Conservation (phyloP, 2,329 filamentous ascomycete genomes). For the Colletotrichum coccodes region DNA sequence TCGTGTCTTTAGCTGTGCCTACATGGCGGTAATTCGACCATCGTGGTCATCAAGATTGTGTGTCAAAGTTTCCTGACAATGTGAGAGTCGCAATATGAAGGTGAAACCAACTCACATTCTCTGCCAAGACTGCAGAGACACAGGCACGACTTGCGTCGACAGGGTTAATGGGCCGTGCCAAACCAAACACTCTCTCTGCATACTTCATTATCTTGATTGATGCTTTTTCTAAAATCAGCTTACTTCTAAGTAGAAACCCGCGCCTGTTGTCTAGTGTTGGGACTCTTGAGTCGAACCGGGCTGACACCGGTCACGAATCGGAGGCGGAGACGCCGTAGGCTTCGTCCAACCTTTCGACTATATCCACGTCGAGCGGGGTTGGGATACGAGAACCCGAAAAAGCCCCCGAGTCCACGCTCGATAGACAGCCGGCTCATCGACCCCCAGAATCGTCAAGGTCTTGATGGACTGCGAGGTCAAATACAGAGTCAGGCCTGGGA, state of each 20-base stretch:
- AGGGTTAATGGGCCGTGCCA: not conserved
- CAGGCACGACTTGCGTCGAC: not conserved
- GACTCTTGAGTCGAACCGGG: not conserved
- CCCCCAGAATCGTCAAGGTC: not conserved
- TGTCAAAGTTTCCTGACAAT: not conserved
- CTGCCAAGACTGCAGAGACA: conserved; percentile 11
- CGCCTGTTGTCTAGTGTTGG: not conserved
- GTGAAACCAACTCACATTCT: not conserved
- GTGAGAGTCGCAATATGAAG: not conserved
- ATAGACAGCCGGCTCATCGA: not conserved
- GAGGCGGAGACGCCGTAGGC: not conserved
- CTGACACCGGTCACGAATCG: not conserved
- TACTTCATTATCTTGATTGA: not conserved
- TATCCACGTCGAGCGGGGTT: conserved; percentile 6
- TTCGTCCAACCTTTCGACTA: conserved; percentile 18
- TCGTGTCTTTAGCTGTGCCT: not conserved
- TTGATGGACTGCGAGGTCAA: not conserved
- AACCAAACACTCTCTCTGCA: not conserved
- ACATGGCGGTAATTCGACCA: not conserved
- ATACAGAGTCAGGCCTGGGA: not conserved
- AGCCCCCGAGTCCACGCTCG: conserved; percentile 1
- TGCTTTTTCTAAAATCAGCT: not conserved
- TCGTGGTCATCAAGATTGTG: not conserved
- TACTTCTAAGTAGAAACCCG: not conserved
- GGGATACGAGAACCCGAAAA: not conserved